Evolutionary conservation across 345 rosid species (phyloP).

Genomic region (Rhodomyrtus tomentosa): DNA sequence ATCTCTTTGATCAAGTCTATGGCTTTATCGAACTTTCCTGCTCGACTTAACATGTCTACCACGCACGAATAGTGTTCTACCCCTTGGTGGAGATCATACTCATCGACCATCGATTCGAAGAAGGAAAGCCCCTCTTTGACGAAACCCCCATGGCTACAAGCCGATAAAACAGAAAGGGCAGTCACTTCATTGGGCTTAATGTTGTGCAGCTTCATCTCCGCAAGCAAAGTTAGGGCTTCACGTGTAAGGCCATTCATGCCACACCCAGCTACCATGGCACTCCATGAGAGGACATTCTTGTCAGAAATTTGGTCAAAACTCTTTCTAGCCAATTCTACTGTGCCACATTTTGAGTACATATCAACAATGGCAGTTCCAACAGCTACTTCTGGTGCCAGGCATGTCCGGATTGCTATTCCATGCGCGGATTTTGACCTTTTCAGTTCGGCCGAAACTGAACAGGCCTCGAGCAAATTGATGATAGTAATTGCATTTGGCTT

Average conservation of each 20-base stretch:
- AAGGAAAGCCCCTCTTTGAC: conserved; percentile 42
- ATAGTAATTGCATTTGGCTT: conserved; percentile 32
- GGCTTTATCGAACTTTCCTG: conserved; percentile 45
- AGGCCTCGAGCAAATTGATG: conserved; percentile 48
- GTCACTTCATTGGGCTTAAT: conserved; percentile 43
- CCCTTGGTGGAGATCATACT: conserved; percentile 17
- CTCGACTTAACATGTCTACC: conserved; percentile 62
- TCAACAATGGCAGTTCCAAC: conserved; percentile 57
- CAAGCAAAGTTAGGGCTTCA: conserved; percentile 37
- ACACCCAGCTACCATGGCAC: conserved; percentile 58
- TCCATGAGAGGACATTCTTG: conserved; percentile 54
- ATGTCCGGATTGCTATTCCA: conserved; percentile 50
- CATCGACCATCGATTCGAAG: conserved; percentile 44
- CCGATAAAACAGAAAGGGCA: conserved; percentile 48
- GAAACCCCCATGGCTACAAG: conserved; percentile 71
- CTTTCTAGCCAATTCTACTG: conserved; percentile 35
- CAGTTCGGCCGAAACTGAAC: conserved; percentile 49
- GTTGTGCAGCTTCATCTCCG: conserved; percentile 42
- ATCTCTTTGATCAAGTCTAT: conserved; percentile 33
- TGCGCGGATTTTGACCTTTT: conserved; percentile 55
- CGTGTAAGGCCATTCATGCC: conserved; percentile 51
- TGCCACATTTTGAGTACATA: conserved; percentile 60
- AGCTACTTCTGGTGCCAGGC: conserved; percentile 34
- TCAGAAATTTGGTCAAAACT: conserved; percentile 30
- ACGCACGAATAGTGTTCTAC: conserved; percentile 57